phyloP scores from a whole-genome alignment of 1,284 basidiomycete species.

The Tetrapyrgos nigripes region DNA sequence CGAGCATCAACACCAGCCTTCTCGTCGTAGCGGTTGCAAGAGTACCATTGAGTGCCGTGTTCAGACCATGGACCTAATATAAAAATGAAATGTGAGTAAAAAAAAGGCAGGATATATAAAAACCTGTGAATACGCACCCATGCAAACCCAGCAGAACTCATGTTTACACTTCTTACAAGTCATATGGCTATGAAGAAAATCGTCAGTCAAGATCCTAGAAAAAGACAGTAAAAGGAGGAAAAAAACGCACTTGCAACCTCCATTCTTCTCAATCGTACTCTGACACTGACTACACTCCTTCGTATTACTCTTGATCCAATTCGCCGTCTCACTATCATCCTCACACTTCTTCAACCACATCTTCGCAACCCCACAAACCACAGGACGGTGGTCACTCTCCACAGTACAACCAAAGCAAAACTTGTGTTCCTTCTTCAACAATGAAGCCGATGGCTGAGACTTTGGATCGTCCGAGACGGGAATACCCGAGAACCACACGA shows the following conservation, averaged over 20 bases:
- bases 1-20: slow-evolving; percentile 89
- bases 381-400: slow-evolving; percentile 89
- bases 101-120: neutral
- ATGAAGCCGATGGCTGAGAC: too few relatives aligned
- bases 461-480: too few relatives aligned
- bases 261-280: slow-evolving; percentile 99
- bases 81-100: slow-evolving; percentile 19
- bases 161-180: slow-evolving; percentile 99
- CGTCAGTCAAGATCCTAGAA: slow-evolving; percentile 6
- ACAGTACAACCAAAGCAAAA: slow-evolving; percentile 94
- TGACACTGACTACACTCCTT: slow-evolving; percentile 97
- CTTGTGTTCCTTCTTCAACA: slow-evolving; percentile 65
- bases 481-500: slow-evolving; percentile 72
- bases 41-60: slow-evolving; percentile 97
- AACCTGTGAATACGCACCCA: slow-evolving; percentile 55
- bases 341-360: slow-evolving; percentile 98
- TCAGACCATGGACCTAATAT: slow-evolving; percentile 93
- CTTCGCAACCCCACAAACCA: slow-evolving; percentile 88
- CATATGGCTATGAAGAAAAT: slow-evolving; percentile 77
- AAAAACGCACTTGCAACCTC: slow-evolving; percentile 95
- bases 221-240: slow-evolving; percentile 15
- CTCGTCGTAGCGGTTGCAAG: slow-evolving; percentile 97
- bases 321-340: slow-evolving; percentile 98
- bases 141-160: slow-evolving; percentile 86
- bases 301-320: slow-evolving; percentile 99